phyloP scores from a whole-genome alignment of 306 rosid genomes.

The Ceratonia siliqua region DNA sequence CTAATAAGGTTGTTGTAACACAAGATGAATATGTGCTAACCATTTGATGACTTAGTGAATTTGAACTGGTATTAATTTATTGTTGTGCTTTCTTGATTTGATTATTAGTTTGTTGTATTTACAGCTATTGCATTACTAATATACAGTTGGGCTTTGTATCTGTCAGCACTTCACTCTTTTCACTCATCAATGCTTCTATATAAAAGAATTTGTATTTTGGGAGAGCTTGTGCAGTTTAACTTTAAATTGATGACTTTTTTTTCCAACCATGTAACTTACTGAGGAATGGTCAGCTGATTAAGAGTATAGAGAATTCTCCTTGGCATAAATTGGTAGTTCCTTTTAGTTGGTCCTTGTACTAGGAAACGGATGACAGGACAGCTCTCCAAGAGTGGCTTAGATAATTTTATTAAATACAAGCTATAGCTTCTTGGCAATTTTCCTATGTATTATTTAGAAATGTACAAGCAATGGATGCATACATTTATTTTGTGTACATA shows the following conservation, averaged over 20 bases:
- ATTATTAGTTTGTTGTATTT: neutral
- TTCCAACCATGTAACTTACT: neutral
- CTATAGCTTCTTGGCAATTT: conserved; percentile 2
- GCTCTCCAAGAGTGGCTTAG: neutral
- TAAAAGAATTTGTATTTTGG: neutral
- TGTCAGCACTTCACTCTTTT: neutral
- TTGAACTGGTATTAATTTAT: neutral
- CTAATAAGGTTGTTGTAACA: neutral
- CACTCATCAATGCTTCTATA: neutral
- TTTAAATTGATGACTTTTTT: neutral
- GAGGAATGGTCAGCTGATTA: neutral
- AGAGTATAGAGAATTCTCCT: neutral
- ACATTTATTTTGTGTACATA: conserved; percentile 1
- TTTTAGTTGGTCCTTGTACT: conserved; percentile 18
- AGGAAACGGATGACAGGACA: neutral
- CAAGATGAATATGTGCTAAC: neutral
- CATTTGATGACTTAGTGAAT: neutral
- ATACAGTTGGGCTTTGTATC: neutral
- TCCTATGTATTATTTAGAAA: conserved; percentile 5
- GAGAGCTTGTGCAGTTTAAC: neutral
- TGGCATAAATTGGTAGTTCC: neutral
- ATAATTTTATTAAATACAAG: neutral
- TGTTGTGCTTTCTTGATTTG: neutral
- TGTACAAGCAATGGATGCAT: neutral
- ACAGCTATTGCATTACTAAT: neutral